phyloP scores from a whole-genome alignment of 257 asterid genomes.

The Jacaranda copaia region DNA sequence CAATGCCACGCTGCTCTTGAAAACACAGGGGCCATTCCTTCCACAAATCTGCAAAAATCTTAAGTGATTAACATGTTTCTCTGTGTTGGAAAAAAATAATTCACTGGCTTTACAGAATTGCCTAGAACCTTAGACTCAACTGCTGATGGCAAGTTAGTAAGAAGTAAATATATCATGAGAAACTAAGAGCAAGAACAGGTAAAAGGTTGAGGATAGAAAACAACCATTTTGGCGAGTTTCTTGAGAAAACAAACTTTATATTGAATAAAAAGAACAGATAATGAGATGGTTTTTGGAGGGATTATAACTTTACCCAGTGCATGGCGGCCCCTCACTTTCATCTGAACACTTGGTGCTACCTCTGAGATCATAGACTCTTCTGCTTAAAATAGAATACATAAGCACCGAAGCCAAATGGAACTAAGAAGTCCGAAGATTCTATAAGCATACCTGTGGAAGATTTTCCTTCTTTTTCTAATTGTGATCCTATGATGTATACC shows the following conservation, averaged over 20 bases:
- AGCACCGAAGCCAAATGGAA: too few species aligned
- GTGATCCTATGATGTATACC: constrained; percentile 98
- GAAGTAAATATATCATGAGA: too few species aligned
- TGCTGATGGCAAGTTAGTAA: too few species aligned
- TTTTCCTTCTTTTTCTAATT: constrained; percentile 68
- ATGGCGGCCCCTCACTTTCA: constrained; percentile 92
- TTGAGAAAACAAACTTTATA: neutral
- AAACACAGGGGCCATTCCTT: constrained; percentile 99
- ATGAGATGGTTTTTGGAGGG: neutral
- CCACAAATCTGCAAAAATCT: constrained; percentile 77
- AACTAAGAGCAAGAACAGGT: too few species aligned
- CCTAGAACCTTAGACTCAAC: too few species aligned
- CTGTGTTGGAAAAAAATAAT: neutral
- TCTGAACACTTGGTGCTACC: constrained; percentile 86
- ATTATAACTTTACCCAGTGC: constrained; percentile 72
- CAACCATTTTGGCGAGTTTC: neutral
- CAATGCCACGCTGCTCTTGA: constrained; percentile 97
- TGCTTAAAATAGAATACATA: constrained; percentile 56
- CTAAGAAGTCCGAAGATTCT: constrained; percentile 14
- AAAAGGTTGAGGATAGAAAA: too few species aligned
- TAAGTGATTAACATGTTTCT: constrained; percentile 23
- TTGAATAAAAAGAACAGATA: neutral
- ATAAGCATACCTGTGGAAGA: constrained; percentile 71
- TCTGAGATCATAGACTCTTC: constrained; percentile 84
- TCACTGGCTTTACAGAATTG: too few species aligned